These are phyloP conservation scores for Populus hybrid DNA, from an alignment of 441 rosid species.

Conservation along the genomic window DNA sequence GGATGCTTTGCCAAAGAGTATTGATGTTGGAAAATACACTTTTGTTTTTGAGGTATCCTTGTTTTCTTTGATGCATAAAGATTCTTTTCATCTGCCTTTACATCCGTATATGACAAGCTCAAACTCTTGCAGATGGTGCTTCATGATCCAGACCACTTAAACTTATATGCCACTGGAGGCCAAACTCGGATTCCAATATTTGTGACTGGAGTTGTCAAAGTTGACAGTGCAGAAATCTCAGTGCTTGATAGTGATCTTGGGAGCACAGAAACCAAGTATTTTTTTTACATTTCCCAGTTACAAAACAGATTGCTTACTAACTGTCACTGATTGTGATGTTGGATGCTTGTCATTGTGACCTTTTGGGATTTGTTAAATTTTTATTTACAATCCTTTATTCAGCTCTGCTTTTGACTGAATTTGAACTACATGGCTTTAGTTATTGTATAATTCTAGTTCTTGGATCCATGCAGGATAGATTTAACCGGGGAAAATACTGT, in stretches of 20 bases:
- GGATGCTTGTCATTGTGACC: background rate
- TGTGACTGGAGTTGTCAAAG: constrained; percentile 54
- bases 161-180: constrained; percentile 56
- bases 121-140: constrained; percentile 44
- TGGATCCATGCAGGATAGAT: constrained; percentile 53
- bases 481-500: constrained; percentile 52
- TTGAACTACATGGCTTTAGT: constrained; percentile 5
- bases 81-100: constrained; percentile 13
- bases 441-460: constrained; percentile 11
- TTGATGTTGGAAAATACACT: constrained; percentile 78
- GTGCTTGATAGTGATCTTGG: constrained; percentile 86
- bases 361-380: background rate
- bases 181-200: constrained; percentile 55
- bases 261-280: constrained; percentile 70
- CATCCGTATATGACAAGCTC: constrained; percentile 6
- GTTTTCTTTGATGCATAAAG: constrained; percentile 9
- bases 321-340: background rate
- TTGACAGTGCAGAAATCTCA: constrained; percentile 65
- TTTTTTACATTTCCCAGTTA: constrained; percentile 6
- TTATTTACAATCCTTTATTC: background rate
- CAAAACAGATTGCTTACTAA: background rate
- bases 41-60: constrained; percentile 79
- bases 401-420: constrained; percentile 1
- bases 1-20: constrained; percentile 46
- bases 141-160: constrained; percentile 56